Evolutionary conservation across 1,284 basidiomycete genomes (phyloP).

Genomic region (Lentinula novae-zelandiae): DNA sequence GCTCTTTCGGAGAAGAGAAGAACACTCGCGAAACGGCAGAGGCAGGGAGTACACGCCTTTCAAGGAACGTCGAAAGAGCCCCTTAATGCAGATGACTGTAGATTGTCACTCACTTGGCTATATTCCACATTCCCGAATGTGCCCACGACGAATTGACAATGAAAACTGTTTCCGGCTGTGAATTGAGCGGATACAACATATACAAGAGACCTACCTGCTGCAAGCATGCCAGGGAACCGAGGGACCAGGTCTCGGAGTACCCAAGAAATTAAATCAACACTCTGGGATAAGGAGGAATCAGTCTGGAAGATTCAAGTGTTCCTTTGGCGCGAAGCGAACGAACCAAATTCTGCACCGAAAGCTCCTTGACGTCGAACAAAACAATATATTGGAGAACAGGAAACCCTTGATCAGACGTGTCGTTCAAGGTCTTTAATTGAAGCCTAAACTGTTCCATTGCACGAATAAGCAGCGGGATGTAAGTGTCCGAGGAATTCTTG

Average conservation of each 20-base stretch:
- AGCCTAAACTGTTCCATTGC: constrained; percentile 53
- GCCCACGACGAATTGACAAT: constrained; percentile 83
- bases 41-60: constrained; percentile 66
- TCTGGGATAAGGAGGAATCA: constrained; percentile 30
- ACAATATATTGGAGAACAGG: constrained; percentile 64
- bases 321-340: constrained; percentile 21
- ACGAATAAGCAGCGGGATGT: constrained; percentile 41
- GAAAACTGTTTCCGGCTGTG: constrained; percentile 47
- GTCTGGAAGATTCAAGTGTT: too few relatives aligned
- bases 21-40: constrained; percentile 68
- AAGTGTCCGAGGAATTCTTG: constrained; percentile 27
- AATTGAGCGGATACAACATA: not conserved
- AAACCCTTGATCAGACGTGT: constrained; percentile 21
- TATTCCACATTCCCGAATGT: constrained; percentile 73
- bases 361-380: constrained; percentile 61
- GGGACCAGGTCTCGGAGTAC: constrained; percentile 61
- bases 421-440: constrained; percentile 44
- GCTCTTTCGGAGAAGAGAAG: constrained; percentile 62
- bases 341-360: constrained; percentile 60
- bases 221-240: constrained; percentile 75
- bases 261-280: constrained; percentile 61
- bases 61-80: constrained; percentile 12
- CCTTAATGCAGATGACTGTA: constrained; percentile 1
- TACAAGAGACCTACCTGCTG: constrained; percentile 47
- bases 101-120: constrained; percentile 56